Percentiles rank a stretch among this genome's conserved stretches.
phyloP scores from a whole-genome alignment of 176 grass and related monocot species.

The Phoenix roebelenii region DNA sequence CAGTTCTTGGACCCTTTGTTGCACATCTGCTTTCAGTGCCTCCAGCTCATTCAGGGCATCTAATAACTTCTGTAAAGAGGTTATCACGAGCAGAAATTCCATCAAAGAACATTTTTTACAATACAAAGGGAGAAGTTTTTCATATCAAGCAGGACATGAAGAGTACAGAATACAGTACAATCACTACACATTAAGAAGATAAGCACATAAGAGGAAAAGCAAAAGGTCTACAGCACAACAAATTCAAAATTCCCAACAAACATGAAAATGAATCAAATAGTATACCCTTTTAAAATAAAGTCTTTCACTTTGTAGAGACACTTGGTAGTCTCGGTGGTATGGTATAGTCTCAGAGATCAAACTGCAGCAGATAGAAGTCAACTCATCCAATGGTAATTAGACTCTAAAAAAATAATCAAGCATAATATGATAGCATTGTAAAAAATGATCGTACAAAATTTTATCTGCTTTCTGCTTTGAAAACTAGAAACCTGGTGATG shows the following conservation, averaged over 20 bases:
- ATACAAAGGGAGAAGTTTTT: too few relatives aligned
- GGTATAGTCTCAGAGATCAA: constrained; percentile 39
- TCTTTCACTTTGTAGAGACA: constrained; percentile 20
- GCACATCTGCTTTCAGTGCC: constrained; percentile 34
- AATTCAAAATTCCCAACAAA: constrained; percentile 1
- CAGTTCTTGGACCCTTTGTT: constrained; percentile 27
- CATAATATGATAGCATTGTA: too few relatives aligned
- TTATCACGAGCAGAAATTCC: not conserved
- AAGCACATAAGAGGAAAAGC: too few relatives aligned
- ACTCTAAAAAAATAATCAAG: too few relatives aligned
- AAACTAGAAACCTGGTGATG: too few relatives aligned
- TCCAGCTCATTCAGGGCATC: constrained; percentile 38
- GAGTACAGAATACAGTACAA: too few relatives aligned
- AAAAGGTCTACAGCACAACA: not conserved
- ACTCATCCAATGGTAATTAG: too few relatives aligned
- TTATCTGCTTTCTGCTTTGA: too few relatives aligned
- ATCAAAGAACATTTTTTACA: too few relatives aligned
- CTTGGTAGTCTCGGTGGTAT: constrained; percentile 24
- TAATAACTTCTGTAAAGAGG: constrained; percentile 30
- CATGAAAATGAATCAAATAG: not conserved
- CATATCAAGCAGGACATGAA: too few relatives aligned
- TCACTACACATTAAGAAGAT: too few relatives aligned
- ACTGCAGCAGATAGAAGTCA: constrained; percentile 15
- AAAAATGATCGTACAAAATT: too few relatives aligned
- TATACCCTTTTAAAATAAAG: constrained; percentile 27